Evolutionary conservation across 208 protist genomes (phyloP).

Genomic region (Herpetomonas tarakana): DNA sequence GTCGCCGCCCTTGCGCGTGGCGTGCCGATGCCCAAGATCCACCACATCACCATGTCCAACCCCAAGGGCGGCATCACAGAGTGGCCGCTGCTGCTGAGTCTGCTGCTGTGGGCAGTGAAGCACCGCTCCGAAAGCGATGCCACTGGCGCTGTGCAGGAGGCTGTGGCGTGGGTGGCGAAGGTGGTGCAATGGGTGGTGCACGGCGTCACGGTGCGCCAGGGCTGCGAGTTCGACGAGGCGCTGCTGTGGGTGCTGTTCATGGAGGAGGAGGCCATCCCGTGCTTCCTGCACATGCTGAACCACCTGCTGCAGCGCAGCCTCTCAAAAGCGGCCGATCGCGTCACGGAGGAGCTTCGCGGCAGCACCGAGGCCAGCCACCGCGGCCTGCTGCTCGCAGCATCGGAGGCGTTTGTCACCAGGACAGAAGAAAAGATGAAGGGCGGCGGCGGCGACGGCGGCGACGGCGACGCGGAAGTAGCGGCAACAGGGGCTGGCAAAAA

Average conservation of each 20-base stretch:
- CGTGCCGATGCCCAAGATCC: constrained; percentile 78
- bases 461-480: not conserved
- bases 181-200: constrained; percentile 85
- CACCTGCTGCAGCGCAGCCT: constrained; percentile 77
- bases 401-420: constrained; percentile 49
- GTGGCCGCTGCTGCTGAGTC: constrained; percentile 79
- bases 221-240: constrained; percentile 67
- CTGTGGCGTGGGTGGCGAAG: constrained; percentile 65
- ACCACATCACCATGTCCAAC: constrained; percentile 82
- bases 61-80: constrained; percentile 53
- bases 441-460: not conserved
- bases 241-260: constrained; percentile 62
- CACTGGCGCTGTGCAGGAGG: constrained; percentile 2
- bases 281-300: constrained; percentile 84
- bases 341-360: constrained; percentile 64
- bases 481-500: not conserved
- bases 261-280: constrained; percentile 56
- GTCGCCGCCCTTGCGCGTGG: constrained; percentile 45
- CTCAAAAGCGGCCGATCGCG: constrained; percentile 81
- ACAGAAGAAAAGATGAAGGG: not conserved
- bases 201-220: constrained; percentile 70
- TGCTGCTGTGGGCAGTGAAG: constrained; percentile 76
- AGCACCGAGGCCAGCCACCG: constrained; percentile 11
- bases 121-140: constrained; percentile 10
- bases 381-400: constrained; percentile 69